Base-by-base conservation (phyloP, 208 protist genomes). In the Trypanosoma rangeli region DNA sequence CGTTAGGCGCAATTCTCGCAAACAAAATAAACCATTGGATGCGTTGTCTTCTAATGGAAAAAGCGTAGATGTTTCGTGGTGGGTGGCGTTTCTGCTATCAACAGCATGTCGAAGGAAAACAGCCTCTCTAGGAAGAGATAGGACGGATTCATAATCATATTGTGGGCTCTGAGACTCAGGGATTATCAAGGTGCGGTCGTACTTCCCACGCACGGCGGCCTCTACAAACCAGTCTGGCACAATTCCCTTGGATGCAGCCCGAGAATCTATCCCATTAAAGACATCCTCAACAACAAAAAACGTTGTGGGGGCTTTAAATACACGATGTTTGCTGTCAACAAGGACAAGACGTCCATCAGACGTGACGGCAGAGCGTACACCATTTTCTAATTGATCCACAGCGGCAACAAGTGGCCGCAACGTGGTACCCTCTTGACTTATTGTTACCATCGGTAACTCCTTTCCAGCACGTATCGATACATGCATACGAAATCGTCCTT, bases 281-380 rank as follows among this genome's bases (percentile, higher is more conserved):
- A 95, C 64, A 46, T 95, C 89, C 55, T 95, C 89, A 26, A 95
- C 62, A 3, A 86, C 85, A 69, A 92, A 87, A 63, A 95, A 92
- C 20, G 83, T 78, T 56, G 78, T 83, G 0, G 86, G 89, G 8
- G 66, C 70, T 5, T 49, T 35, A 67, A 92, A 94, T 62, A 80
- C 56, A 54, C 68, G 57, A 37, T 77, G 10, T 53, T 73, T 56
- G 60, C 73, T 68, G 56, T 78, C 74, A 53, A 70, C 28, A 44
- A 70, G 44, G 20, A 75, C 50, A 61, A 66, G 57, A 15, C 52
- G 42, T 7, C 64, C 71, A 62, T 76, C 64, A 24, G 71, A 24
- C 46, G 71, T 61, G 22, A 76, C 49, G 8, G 58, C 71, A 29
- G 71, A 76, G 33, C 71, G 63, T 29, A 70, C 71, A 18, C 58